Evolutionary conservation across 352 stramenopile species (phyloP).

Genomic region (Peronosclerospora sorghi): DNA sequence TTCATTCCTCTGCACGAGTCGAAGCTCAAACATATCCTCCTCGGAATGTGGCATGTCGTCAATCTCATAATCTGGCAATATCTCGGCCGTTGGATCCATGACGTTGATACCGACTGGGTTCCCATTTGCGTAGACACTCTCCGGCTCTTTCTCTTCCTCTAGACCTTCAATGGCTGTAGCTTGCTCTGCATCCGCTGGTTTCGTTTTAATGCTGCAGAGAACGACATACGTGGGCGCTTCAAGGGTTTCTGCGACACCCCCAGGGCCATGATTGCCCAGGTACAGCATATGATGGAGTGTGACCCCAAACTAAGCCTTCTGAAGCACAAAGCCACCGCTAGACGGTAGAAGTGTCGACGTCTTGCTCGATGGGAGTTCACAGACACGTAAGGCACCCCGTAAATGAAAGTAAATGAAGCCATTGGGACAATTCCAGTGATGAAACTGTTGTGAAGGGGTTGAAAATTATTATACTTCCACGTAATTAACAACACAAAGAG

Average conservation of each 20-base stretch:
- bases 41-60: conserved; percentile 58
- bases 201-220: conserved; percentile 52
- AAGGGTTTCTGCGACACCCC: conserved; percentile 66
- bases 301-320: conserved; percentile 63
- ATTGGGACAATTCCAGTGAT: conserved; percentile 83
- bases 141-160: conserved; percentile 36
- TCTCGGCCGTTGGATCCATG: conserved; percentile 67
- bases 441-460: too few relatives aligned
- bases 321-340: conserved; percentile 64
- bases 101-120: conserved; percentile 46
- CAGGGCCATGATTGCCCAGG: conserved; percentile 57
- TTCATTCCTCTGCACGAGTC: conserved; percentile 68
- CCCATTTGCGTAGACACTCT: conserved; percentile 31
- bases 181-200: conserved; percentile 40
- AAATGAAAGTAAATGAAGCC: conserved; percentile 86
- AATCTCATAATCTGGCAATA: conserved; percentile 58
- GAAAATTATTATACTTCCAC: too few relatives aligned
- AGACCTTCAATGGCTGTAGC: conserved; percentile 54
- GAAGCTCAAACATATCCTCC: conserved; percentile 78
- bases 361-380: conserved; percentile 66
- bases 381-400: conserved; percentile 61
- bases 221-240: conserved; percentile 71
- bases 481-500: too few relatives aligned
- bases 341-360: conserved; percentile 58
- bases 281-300: conserved; percentile 80